Evolutionary conservation across 345 rosid species (phyloP).

Genomic region (Acer campestre): DNA sequence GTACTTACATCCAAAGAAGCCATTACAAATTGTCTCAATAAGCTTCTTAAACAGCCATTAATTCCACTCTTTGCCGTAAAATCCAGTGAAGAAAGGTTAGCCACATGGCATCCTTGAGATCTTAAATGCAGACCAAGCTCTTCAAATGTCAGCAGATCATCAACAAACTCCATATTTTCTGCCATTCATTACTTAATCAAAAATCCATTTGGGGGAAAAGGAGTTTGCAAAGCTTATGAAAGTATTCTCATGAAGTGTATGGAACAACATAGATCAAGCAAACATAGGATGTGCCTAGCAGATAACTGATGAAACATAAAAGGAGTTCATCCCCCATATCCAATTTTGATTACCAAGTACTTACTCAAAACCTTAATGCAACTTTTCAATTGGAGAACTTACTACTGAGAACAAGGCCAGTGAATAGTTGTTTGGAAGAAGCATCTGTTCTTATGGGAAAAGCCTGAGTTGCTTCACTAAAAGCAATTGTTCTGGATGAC

Average conservation of each 20-base stretch:
- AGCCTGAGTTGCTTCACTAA: slow-evolving; percentile 56
- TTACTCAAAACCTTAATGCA: slow-evolving; percentile 9
- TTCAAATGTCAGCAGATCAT: slow-evolving; percentile 79
- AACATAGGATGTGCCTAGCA: not conserved
- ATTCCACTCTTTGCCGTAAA: slow-evolving; percentile 73
- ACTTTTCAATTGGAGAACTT: slow-evolving; percentile 38
- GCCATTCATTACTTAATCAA: slow-evolving; percentile 31
- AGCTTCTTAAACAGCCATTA: slow-evolving; percentile 78
- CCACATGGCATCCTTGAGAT: slow-evolving; percentile 80
- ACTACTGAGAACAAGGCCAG: slow-evolving; percentile 85
- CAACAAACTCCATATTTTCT: slow-evolving; percentile 97
- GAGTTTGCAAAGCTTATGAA: not conserved
- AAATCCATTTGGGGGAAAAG: slow-evolving; percentile 11
- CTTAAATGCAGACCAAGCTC: slow-evolving; percentile 71
- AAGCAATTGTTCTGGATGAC: slow-evolving; percentile 43
- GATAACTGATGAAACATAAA: not conserved
- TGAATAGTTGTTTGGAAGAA: slow-evolving; percentile 61
- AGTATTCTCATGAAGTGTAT: not conserved
- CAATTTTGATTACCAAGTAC: not conserved
- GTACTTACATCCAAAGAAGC: slow-evolving; percentile 73
- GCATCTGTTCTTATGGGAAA: slow-evolving; percentile 63
- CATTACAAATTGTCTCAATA: slow-evolving; percentile 72
- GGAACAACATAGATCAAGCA: not conserved
- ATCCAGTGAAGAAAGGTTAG: slow-evolving; percentile 85
- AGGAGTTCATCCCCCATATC: not conserved